Evolutionary conservation across 1,139 yeast genomes (phyloP).

Genomic region (Debaryomyces fabryi): DNA sequence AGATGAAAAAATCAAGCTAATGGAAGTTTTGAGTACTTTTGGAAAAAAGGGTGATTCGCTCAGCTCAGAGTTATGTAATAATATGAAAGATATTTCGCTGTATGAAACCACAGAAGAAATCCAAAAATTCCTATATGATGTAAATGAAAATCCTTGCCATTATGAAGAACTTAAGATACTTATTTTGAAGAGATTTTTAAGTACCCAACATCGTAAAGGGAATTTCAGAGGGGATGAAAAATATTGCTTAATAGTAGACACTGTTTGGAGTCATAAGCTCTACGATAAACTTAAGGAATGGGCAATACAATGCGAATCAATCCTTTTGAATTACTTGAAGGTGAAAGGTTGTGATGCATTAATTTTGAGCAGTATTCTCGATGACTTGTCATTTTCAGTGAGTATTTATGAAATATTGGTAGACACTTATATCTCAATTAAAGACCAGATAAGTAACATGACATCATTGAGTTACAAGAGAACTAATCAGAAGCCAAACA

Average conservation of each 20-base stretch:
- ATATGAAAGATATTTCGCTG: conserved; percentile 15
- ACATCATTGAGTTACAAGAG: conserved; percentile 22
- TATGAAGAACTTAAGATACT: conserved; percentile 49
- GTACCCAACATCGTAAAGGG: conserved; percentile 15
- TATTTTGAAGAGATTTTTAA: conserved; percentile 45
- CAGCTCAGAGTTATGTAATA: conserved; percentile 15
- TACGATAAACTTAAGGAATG: conserved; percentile 31
- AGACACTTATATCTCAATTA: conserved; percentile 45
- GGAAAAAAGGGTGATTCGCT: conserved; percentile 23
- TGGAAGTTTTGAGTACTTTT: conserved; percentile 43
- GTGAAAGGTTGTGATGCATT: background rate
- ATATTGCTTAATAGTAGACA: conserved; percentile 24
- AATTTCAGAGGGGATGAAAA: background rate
- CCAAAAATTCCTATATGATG: conserved; percentile 27
- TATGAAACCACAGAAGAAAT: conserved; percentile 23
- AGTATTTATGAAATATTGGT: conserved; percentile 59
- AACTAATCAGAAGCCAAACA: conserved; percentile 24
- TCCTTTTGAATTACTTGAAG: conserved; percentile 16
- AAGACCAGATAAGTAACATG: conserved; percentile 27
- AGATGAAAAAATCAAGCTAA: conserved; percentile 36
- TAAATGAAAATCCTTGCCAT: conserved; percentile 40
- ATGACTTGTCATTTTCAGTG: conserved; percentile 21
- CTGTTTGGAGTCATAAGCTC: conserved; percentile 31
- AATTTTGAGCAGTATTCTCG: background rate
- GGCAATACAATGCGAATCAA: conserved; percentile 36